Evolutionary conservation across 164 flowering plant genomes (phyloP), one percentile per base, ranked within the genome.

Genomic region (Buxus sempervirens): DNA sequence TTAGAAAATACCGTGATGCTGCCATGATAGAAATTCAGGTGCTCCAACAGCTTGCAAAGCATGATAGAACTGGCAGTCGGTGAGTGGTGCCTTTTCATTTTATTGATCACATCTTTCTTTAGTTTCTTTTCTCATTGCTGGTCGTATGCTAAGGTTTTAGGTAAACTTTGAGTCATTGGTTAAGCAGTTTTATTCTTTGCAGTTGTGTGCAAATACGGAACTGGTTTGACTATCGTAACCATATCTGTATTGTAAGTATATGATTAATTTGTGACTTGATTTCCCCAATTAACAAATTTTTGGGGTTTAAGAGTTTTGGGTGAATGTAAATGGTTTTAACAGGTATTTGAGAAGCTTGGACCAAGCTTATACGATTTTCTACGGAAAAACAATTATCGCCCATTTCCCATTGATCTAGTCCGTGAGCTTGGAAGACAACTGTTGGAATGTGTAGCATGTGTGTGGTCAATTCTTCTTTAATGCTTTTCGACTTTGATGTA

Each of bases 141-240:
- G 38, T 32, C 7, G 38, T 7, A 32, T 7, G 71, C 90, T 95
- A 69, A 54, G 27, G 76, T 41, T 54, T 73, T 72, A 65, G 23
- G 23, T 60, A 10, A 63, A 54, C 23, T 26, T 58, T 75, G 41
- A 79, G 27, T 70, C 78, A 32, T 60, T 64, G 69, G 87, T 88
- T 92, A 81, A 95, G 86, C 69, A 74, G 78, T 80, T 88, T 80
- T 88, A 80, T 96, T 88, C 90, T 81, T 96, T 96, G 99, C 98
- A 93, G 99, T 88, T 96, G 98, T 93, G 99, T 96, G 74, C 96
- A 93, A 96, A 75, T 96, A 87, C 86, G 97, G 97, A 93, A 91
- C 93, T 96, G 97, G 99, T 96, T 96, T 93, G 99, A 96, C 93
- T 96, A 96, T 88, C 97, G 96, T 89, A 96, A 96, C 84, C 99